A percentile compares a stretch with the other conserved stretches of the same genome.
Evolutionary conservation across 805 yeast species (phyloP).

Genomic region (Groenewaldozyma salmanticensis): DNA sequence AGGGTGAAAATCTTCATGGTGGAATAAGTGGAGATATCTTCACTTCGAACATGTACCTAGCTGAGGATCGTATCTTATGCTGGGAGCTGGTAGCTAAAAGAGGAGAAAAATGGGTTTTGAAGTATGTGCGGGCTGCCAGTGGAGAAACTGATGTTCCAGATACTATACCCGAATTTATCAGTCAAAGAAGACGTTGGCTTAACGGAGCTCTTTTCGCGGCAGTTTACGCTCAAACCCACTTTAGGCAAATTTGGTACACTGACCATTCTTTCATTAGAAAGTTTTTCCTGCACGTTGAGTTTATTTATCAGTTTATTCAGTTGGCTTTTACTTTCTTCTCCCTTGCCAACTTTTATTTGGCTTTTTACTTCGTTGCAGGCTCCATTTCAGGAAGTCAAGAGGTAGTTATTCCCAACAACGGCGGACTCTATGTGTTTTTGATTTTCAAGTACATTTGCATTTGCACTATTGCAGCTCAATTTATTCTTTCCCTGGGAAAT

Average conservation of each 20-base stretch:
- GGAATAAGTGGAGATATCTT: slow-evolving; percentile 66
- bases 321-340: slow-evolving; percentile 87
- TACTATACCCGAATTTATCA: slow-evolving; percentile 82
- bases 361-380: slow-evolving; percentile 89
- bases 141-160: slow-evolving; percentile 98
- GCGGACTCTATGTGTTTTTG: slow-evolving; percentile 79
- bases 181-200: slow-evolving; percentile 97
- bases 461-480: slow-evolving; percentile 75
- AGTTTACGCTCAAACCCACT: slow-evolving; percentile 74
- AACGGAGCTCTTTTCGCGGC: slow-evolving; percentile 98
- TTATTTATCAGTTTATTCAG: slow-evolving; percentile 74
- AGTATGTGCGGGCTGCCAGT: slow-evolving; percentile 83
- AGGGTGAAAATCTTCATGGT: slow-evolving; percentile 60
- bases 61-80: slow-evolving; percentile 92
- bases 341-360: slow-evolving; percentile 80
- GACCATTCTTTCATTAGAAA: slow-evolving; percentile 78
- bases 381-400: slow-evolving; percentile 47
- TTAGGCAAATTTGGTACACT: slow-evolving; percentile 80
- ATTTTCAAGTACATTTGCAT: slow-evolving; percentile 78
- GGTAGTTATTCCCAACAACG: slow-evolving; percentile 39
- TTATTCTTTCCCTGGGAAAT: slow-evolving; percentile 91
- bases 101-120: slow-evolving; percentile 76
- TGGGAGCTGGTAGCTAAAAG: slow-evolving; percentile 91
- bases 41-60: slow-evolving; percentile 93
- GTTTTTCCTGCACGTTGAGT: slow-evolving; percentile 74